phyloP scores from a whole-genome alignment of 2,329 filamentous ascomycete genomes.

The Penicillium sp. region DNA sequence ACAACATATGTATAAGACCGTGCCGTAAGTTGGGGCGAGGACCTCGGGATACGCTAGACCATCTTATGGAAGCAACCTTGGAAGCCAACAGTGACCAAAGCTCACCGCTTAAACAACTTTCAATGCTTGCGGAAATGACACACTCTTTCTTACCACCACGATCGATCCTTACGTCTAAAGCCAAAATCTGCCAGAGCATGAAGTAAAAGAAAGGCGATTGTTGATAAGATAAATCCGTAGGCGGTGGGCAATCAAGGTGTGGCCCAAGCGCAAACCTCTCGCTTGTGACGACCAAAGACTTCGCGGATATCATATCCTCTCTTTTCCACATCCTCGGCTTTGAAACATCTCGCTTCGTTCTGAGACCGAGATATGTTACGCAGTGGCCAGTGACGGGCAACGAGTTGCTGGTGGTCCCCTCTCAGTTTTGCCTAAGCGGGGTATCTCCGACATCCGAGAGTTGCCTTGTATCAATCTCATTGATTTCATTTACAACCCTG shows the following conservation, averaged over 20 bases:
- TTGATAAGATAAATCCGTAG: conserved; percentile 13
- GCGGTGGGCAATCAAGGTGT: conserved; percentile 30
- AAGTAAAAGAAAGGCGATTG: conserved; percentile 6
- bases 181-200: neutral
- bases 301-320: conserved; percentile 8
- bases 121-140: neutral
- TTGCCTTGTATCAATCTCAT: conserved; percentile 11
- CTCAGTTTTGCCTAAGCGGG: conserved; percentile 14
- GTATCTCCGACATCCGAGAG: conserved; percentile 13
- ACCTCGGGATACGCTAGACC: neutral
- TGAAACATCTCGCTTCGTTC: neutral
- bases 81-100: neutral
- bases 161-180: neutral
- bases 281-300: conserved; percentile 22
- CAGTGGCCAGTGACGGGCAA: conserved; percentile 16
- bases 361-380: conserved; percentile 12
- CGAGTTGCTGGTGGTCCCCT: conserved; percentile 12
- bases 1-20: too few species aligned
- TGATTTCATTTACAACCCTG: neutral
- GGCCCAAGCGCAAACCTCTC: conserved; percentile 31
- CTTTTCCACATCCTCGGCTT: conserved; percentile 1
- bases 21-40: neutral
- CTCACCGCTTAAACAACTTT: neutral
- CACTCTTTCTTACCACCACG: neutral
- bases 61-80: too few species aligned